Base-by-base conservation (phyloP, 257 asterid genomes). In the Solanum ossicruentum region DNA sequence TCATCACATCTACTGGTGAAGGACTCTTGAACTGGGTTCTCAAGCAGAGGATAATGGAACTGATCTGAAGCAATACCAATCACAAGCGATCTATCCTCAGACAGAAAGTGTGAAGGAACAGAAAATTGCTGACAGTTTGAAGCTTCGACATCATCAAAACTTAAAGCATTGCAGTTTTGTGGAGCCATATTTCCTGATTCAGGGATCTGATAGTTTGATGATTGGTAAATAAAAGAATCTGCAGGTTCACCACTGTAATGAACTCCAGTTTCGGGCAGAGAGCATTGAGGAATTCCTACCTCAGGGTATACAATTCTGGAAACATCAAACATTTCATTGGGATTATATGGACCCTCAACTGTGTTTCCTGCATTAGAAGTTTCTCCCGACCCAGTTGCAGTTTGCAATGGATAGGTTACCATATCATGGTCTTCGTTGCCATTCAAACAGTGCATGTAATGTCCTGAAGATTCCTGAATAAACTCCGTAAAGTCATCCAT, bases 151-250 rank as follows among this genome's bases (percentile, higher is more conserved):
- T 88, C 83, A 65, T 90, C 91, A 32, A 92, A 78, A 28, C 86
- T 85, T 79, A 63, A 61, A 85, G 85, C 86, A 88, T 89, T 69
- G 84, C 56, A 89, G 49, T 78, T 78, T 78, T 26, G 49, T 52
- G 83, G 83, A 52, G 61, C 83, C 65, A 78, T 16, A 78, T 52
- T 54, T 78, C 86, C 92, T 75, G 70, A 81, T 72, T 86, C 91
- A 88, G 92, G 91, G 86, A 90, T 86, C 90, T 87, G 89, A 88
- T 87, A 88, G 90, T 88, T 88, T 84, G 92, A 89, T 78, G 90
- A 83, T 63, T 88, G 90, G 83, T 52, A 85, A 81, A 87, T 81
- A 83, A 87, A 72, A 12, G 88, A 81, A 81, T 89, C 91, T 84
- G 87, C 52, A 51, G 87, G 83, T 81, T 84, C 92, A 86, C 88